Base-by-base conservation (phyloP, 495 filamentous ascomycete species). In the Lophiostoma macrostomum region DNA sequence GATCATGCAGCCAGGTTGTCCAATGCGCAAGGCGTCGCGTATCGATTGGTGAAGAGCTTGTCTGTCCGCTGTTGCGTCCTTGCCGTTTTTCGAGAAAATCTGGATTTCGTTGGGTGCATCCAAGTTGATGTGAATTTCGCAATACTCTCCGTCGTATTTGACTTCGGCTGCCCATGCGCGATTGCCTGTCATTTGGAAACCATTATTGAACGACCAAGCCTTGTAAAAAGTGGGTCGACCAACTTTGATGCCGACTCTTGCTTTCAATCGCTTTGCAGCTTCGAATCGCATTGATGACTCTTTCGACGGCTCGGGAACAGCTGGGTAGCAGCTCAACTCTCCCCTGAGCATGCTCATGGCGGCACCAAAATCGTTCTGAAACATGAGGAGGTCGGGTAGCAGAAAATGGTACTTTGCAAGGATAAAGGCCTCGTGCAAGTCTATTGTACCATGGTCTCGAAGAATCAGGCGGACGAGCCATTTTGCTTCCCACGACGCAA, bases 11-110 rank as follows among this genome's bases (percentile, higher is more conserved):
- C 75, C 67, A 0, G 70, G 50, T 1, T 66, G 63, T 2, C 78
- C 80, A 16, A 91, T 73, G 44, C 73, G 73, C 18, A 91, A 69
- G 3, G 81, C 79, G 4, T 79, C 65, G 23, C 66, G 69, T 32
- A 85, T 78, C 0, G 72, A 61, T 4, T 67, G 66, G 51, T 88
- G 79, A 14, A 93, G 67, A 7, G 71, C 75, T 19, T 62, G 63
- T 23, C 86, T 77, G 67, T 94, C 90, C 37, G 66, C 43, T 0
- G 88, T 95, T 6, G 88, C 91, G 55, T 95, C 87, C 61, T 91
- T 91, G 30, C 90, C 88, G 53, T 87, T 91, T 68, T 95, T 95
- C 7, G 88, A 93, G 63, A 94, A 94, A 23, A 95, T 88, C 37
- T 84, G 83, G 7, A 95, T 82, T 29, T 71, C 74, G 25, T 76